A percentile compares a stretch with the other conserved stretches of the same genome.
These are phyloP conservation scores for Artemisia annua DNA, from an alignment of 129 eudicot species.

Conservation along the genomic window DNA sequence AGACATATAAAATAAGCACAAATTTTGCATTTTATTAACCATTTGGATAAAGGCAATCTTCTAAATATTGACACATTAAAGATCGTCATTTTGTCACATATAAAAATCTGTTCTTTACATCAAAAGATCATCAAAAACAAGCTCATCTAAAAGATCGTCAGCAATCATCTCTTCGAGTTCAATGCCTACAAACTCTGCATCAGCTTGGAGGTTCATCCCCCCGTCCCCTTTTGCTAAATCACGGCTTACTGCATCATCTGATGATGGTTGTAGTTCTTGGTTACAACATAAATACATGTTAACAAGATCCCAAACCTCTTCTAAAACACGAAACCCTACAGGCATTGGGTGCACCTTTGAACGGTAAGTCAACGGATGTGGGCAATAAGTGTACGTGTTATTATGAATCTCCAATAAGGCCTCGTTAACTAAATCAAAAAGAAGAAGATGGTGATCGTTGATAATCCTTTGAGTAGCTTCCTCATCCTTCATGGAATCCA, in stretches of 20 bases:
- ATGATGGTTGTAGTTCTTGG: constrained; percentile 42
- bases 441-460: constrained; percentile 46
- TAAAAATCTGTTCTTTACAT: constrained; percentile 24
- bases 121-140: constrained; percentile 47
- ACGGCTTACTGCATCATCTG: constrained; percentile 58
- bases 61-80: constrained; percentile 32
- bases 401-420: constrained; percentile 56
- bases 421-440: constrained; percentile 78
- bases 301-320: constrained; percentile 71
- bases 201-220: constrained; percentile 93
- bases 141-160: constrained; percentile 75
- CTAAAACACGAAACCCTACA: constrained; percentile 59
- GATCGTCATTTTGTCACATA: constrained; percentile 16
- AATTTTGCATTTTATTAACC: too few relatives aligned
- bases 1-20: too few relatives aligned
- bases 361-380: constrained; percentile 42
- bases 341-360: constrained; percentile 68
- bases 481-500: constrained; percentile 32
- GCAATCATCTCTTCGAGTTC: constrained; percentile 67
- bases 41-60: too few relatives aligned
- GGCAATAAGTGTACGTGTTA: constrained; percentile 62
- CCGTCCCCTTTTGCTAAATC: constrained; percentile 62
- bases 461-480: constrained; percentile 44
- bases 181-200: constrained; percentile 76
- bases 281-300: constrained; percentile 52